Evolutionary conservation across 257 asterid species (phyloP).

Genomic region (Lavandula angustifolia): DNA sequence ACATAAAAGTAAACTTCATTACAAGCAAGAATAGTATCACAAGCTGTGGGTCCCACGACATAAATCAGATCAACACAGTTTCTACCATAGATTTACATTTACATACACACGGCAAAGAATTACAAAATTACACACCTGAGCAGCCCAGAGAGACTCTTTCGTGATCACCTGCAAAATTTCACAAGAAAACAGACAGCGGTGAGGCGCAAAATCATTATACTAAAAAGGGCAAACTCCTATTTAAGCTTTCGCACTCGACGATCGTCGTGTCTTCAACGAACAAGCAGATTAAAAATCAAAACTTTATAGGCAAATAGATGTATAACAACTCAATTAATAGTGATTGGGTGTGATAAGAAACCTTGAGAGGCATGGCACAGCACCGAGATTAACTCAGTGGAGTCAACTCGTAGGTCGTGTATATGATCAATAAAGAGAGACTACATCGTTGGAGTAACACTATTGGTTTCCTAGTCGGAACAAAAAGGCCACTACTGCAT

Average conservation of each 20-base stretch:
- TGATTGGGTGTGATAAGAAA: neutral
- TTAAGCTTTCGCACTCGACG: neutral
- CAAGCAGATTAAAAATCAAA: slow-evolving; percentile 14
- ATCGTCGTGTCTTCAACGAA: slow-evolving; percentile 10
- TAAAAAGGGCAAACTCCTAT: slow-evolving; percentile 9
- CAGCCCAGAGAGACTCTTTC: slow-evolving; percentile 82
- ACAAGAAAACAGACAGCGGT: slow-evolving; percentile 8
- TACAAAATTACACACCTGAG: slow-evolving; percentile 59
- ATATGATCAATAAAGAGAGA: neutral
- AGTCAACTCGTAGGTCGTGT: slow-evolving; percentile 1
- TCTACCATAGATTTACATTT: neutral
- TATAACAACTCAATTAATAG: neutral
- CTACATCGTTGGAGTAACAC: neutral
- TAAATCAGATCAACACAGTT: neutral
- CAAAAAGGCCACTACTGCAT: too few species aligned
- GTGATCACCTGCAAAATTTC: slow-evolving; percentile 76
- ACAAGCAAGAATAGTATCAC: neutral
- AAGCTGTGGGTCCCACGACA: neutral
- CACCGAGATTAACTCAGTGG: slow-evolving; percentile 6
- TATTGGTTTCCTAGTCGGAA: too few species aligned
- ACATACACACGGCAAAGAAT: neutral
- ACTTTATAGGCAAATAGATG: neutral
- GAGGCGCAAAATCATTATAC: slow-evolving; percentile 10
- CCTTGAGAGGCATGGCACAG: slow-evolving; percentile 20
- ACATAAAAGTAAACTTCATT: slow-evolving; percentile 5